Conservation (phyloP, 1,284 basidiomycete genomes). For the Boletus subluridellus region DNA sequence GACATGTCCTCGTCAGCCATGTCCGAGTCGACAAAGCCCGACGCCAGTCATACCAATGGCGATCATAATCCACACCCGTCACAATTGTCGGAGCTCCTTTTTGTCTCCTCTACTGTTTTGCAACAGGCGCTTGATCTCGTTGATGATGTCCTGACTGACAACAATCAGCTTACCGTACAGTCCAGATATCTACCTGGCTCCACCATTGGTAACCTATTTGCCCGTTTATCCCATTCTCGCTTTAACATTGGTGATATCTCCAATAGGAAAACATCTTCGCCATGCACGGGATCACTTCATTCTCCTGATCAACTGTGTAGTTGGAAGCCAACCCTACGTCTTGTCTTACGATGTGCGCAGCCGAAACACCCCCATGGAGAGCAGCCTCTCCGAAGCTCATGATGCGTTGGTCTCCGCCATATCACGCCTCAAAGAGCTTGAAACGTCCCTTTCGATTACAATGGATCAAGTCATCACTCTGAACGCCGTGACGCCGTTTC, state of each 20-base stretch:
- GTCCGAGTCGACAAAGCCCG: slow-evolving; percentile 19
- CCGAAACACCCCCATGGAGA: slow-evolving; percentile 81
- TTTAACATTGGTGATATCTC: slow-evolving; percentile 2
- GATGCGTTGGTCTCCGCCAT: slow-evolving; percentile 57
- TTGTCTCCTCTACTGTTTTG: slow-evolving; percentile 62
- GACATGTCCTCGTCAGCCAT: slow-evolving; percentile 20
- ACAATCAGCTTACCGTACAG: slow-evolving; percentile 62
- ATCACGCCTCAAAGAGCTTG: slow-evolving; percentile 49
- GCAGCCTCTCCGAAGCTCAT: slow-evolving; percentile 55
- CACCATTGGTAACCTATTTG: slow-evolving; percentile 62
- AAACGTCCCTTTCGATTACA: slow-evolving; percentile 40
- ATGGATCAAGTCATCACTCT: slow-evolving; percentile 59
- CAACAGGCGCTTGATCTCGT: slow-evolving; percentile 69
- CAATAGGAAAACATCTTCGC: slow-evolving; percentile 72
- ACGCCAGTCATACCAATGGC: slow-evolving; percentile 6
- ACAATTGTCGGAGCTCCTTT: slow-evolving; percentile 51
- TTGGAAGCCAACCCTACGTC: slow-evolving; percentile 48
- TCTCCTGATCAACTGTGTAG: slow-evolving; percentile 56
- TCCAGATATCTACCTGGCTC: slow-evolving; percentile 75
- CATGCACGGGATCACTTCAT: slow-evolving; percentile 79
- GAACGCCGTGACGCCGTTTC: slow-evolving; percentile 74
- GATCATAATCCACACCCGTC: slow-evolving; percentile 18
- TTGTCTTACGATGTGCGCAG: slow-evolving; percentile 72
- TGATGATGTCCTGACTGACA: slow-evolving; percentile 57
- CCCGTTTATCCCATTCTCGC: not conserved